phyloP scores from a whole-genome alignment of 371 early-diverging fungal species.

The Mucor piriformis region DNA sequence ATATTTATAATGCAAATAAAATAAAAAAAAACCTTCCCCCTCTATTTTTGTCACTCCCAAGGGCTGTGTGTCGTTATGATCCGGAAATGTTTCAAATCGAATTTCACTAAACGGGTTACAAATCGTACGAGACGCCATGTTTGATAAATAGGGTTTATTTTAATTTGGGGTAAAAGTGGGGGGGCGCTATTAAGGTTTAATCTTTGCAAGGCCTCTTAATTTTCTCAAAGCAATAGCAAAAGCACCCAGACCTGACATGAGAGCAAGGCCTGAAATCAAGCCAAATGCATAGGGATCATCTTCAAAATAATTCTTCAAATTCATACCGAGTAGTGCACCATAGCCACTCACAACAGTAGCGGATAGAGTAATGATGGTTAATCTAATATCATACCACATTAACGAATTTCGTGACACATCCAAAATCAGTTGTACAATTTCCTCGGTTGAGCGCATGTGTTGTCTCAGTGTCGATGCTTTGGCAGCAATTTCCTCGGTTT shows the following conservation, averaged over 20 bases:
- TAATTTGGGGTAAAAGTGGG: too few relatives aligned
- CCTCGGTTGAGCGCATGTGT: constrained; percentile 85
- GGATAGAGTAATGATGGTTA: constrained; percentile 80
- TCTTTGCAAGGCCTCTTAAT: constrained; percentile 36
- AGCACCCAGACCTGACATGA: constrained; percentile 43
- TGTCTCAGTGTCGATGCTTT: constrained; percentile 66
- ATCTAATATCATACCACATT: constrained; percentile 80
- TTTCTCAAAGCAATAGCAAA: constrained; percentile 39
- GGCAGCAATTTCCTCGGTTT: constrained; percentile 84
- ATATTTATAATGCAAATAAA: neutral
- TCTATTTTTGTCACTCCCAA: too few relatives aligned
- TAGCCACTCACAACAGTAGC: constrained; percentile 58
- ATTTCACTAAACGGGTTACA: neutral
- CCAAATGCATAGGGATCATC: constrained; percentile 70
- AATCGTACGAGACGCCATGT: too few relatives aligned
- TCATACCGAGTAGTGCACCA: constrained; percentile 91
- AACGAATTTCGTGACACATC: constrained; percentile 85
- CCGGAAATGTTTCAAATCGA: too few relatives aligned
- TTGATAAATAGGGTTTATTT: too few relatives aligned
- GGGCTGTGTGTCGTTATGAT: too few relatives aligned
- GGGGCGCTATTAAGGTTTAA: constrained; percentile 27
- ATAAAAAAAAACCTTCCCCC: neutral
- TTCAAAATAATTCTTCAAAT: constrained; percentile 77
- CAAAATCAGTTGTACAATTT: constrained; percentile 82
- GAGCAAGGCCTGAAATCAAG: constrained; percentile 58